Evolutionary conservation across 2,329 filamentous ascomycete genomes (phyloP), one percentile per base, ranked within the genome.

Genomic region (Alternaria ethzedia): DNA sequence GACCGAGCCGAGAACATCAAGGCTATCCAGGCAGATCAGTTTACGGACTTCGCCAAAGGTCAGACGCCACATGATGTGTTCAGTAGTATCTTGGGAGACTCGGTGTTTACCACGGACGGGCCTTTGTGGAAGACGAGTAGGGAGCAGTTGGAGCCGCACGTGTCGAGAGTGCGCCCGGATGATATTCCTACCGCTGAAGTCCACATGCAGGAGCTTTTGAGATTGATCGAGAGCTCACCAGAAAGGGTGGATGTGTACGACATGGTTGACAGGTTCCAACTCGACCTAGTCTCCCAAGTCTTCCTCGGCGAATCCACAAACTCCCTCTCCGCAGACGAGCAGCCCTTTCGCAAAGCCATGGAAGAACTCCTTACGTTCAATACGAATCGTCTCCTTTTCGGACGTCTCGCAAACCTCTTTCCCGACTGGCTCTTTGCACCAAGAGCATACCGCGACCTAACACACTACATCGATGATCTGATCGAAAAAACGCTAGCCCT

Each of bases 1-100:
- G 60, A 63, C 32, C 47, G 56, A 44, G 55, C 60, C 15, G 60
- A 63, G 30, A 63, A 63, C 28, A 63, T 63, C 55, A 63, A 63
- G 44, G 60, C 60, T 13, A 59, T 59, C 15, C 60, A 63, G 54
- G 60, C 60, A 21, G 55, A 59, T 44, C 55, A 63, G 32, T 59
- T 63, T 12, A 26, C 50, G 5, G 56, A 63, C 23, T 59, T 59
- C 25, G 60, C 60, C 0, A 63, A 63, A 21, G 55, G 55, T 6
- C 55, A 63, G 44, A 59, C 55, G 17, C 60, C 55, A 45, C 60
- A 63, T 45, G 56, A 63, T 59, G 56, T 59, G 36, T 63, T 63
- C 45, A 63, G 56, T 6, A 59, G 56, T 41, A 63, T 63, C 17
- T 28, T 63, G 44, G 60, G 60, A 5, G 60, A 63, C 25, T 59